Conservation (phyloP, 495 filamentous ascomycete genomes). For the Lentithecium fluviatile region DNA sequence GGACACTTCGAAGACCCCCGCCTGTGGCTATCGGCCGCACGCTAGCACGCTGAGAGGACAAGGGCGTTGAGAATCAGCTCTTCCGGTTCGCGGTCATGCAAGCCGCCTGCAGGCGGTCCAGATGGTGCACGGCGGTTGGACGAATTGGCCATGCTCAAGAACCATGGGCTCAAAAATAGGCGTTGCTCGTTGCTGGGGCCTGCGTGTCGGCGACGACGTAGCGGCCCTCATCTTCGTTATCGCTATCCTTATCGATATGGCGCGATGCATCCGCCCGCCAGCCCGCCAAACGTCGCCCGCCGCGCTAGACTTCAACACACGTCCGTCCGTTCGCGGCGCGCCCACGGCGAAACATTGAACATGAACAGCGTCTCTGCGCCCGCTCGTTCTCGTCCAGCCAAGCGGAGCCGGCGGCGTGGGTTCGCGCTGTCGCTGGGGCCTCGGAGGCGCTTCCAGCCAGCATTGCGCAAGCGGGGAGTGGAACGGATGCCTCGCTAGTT, state of each 20-base stretch:
- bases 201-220: too few relatives aligned
- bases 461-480: neutral
- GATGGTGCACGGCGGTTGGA: conserved; percentile 13
- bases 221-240: conserved; percentile 3
- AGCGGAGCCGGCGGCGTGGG: conserved; percentile 8
- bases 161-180: conserved; percentile 15
- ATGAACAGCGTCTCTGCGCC: too few relatives aligned
- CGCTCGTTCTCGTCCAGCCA: neutral
- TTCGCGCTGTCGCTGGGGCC: neutral
- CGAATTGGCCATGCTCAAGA: neutral
- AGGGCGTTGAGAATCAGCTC: conserved; percentile 22
- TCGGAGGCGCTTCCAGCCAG: neutral
- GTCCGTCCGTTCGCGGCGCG: too few relatives aligned
- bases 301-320: too few relatives aligned
- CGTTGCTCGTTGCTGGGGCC: too few relatives aligned
- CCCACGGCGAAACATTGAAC: too few relatives aligned
- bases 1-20: conserved; percentile 5
- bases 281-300: too few relatives aligned
- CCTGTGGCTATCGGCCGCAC: conserved; percentile 23
- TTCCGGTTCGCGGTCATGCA: conserved; percentile 16
- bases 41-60: conserved; percentile 6
- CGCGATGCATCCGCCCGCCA: too few relatives aligned
- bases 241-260: conserved; percentile 18
- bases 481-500: neutral
- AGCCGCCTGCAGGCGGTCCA: conserved; percentile 8